Evolutionary conservation across 805 yeast species (phyloP).

Genomic region (Starmerella lactis-condensi): DNA sequence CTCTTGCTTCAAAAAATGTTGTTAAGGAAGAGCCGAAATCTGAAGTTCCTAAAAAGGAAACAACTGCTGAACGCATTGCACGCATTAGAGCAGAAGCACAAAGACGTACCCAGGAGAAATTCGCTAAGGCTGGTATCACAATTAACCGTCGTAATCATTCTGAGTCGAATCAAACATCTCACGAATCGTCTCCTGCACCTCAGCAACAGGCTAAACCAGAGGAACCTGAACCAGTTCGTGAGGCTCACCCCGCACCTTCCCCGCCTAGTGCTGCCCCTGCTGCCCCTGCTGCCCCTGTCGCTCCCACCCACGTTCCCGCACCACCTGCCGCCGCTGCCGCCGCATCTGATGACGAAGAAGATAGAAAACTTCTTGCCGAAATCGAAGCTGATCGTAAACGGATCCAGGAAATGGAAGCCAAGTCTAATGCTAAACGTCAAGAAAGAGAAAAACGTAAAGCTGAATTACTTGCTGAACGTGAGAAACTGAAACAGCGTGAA

Average conservation of each 20-base stretch:
- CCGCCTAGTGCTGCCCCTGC: not conserved
- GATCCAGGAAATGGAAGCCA: constrained; percentile 22
- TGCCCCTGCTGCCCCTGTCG: constrained; percentile 2
- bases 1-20: constrained; percentile 8
- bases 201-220: not conserved
- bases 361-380: constrained; percentile 22
- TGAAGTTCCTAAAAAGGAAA: constrained; percentile 9
- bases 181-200: not conserved
- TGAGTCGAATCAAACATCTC: constrained; percentile 3
- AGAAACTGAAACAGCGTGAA: constrained; percentile 18
- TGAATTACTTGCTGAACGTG: constrained; percentile 14
- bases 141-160: constrained; percentile 2
- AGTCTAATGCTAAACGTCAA: constrained; percentile 17
- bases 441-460: constrained; percentile 21
- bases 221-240: too few species aligned
- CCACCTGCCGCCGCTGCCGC: constrained; percentile 16
- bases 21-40: constrained; percentile 1
- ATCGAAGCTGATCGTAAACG: constrained; percentile 25
- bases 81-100: constrained; percentile 19
- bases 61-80: constrained; percentile 18
- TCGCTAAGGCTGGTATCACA: constrained; percentile 18
- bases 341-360: constrained; percentile 25
- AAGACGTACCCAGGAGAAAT: constrained; percentile 16
- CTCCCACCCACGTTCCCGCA: constrained; percentile 1
- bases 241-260: too few species aligned